Evolutionary conservation across 2,329 filamentous ascomycete species (phyloP).

Genomic region (Trichoderma endophyticum): DNA sequence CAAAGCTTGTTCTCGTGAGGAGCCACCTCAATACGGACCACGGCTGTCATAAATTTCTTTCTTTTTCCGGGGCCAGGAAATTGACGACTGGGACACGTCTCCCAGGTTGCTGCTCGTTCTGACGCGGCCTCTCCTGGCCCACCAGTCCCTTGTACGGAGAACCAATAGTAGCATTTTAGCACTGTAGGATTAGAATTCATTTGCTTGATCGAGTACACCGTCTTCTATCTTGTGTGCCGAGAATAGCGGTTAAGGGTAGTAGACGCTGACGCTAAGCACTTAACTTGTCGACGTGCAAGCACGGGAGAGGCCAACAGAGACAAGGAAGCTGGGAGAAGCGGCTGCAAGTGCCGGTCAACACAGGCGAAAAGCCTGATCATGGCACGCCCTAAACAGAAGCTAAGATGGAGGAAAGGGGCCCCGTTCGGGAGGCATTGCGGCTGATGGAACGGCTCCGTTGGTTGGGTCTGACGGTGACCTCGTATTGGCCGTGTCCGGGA

Average conservation of each 20-base stretch:
- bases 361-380: not conserved
- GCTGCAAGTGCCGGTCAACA: not conserved
- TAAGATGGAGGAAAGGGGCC: not conserved
- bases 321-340: not conserved
- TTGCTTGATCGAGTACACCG: not conserved
- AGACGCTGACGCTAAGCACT: slow-evolving; percentile 17
- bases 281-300: not conserved
- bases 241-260: not conserved
- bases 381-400: not conserved
- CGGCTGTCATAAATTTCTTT: not conserved
- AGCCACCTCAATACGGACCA: not conserved
- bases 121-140: slow-evolving; percentile 13
- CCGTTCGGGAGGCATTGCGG: slow-evolving; percentile 1
- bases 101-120: not conserved
- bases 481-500: slow-evolving; percentile 6
- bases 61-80: not conserved
- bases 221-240: not conserved
- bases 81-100: not conserved
- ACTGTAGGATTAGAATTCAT: not conserved
- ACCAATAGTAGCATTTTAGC: not conserved
- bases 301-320: slow-evolving; percentile 4
- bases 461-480: not conserved
- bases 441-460: slow-evolving; percentile 3
- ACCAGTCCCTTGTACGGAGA: not conserved
- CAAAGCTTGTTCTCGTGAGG: not conserved